phyloP scores from a whole-genome alignment of 2,329 filamentous ascomycete genomes.

The Trematosphaeria pertusa region DNA sequence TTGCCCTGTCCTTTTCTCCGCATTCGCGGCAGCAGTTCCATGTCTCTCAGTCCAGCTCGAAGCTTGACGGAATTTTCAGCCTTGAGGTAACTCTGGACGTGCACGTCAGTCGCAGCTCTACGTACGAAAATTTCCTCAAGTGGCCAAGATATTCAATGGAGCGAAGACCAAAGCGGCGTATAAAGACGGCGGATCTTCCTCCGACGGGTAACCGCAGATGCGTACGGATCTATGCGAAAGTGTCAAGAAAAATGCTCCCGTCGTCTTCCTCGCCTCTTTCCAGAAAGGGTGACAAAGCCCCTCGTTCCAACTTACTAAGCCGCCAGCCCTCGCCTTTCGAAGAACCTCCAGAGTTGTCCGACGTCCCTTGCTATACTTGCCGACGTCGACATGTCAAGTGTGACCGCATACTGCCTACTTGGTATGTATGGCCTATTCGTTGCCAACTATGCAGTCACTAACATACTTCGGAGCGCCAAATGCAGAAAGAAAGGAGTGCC shows the following conservation, averaged over 20 bases:
- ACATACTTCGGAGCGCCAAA: constrained; percentile 33
- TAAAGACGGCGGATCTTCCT: constrained; percentile 22
- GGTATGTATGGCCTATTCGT: constrained; percentile 10
- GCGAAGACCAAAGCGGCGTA: constrained; percentile 11
- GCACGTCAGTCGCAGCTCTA: constrained; percentile 8
- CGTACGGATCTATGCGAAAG: constrained; percentile 14
- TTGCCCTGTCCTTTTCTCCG: constrained; percentile 13
- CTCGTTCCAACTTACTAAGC: constrained; percentile 11
- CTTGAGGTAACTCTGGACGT: constrained; percentile 5
- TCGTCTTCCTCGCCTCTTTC: constrained; percentile 14
- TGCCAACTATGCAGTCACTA: no score
- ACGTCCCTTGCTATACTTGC: constrained; percentile 44
- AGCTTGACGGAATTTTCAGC: constrained; percentile 13
- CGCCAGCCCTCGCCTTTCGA: constrained; percentile 6
- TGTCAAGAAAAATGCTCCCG: constrained; percentile 17
- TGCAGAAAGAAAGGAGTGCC: constrained; percentile 41
- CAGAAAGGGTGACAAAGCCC: constrained; percentile 10
- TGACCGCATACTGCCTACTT: constrained; percentile 44
- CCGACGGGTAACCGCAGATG: constrained; percentile 8
- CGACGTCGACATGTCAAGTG: constrained; percentile 47
- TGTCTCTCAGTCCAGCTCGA: constrained; percentile 11
- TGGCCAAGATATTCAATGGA: constrained; percentile 7
- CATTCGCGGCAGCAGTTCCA: constrained; percentile 4
- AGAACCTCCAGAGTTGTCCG: constrained; percentile 21
- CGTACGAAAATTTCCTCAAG: constrained; percentile 5